These are phyloP conservation scores for Eragrostis nindensis DNA, from an alignment of 176 grass and related monocot genomes.

Conservation along the genomic window DNA sequence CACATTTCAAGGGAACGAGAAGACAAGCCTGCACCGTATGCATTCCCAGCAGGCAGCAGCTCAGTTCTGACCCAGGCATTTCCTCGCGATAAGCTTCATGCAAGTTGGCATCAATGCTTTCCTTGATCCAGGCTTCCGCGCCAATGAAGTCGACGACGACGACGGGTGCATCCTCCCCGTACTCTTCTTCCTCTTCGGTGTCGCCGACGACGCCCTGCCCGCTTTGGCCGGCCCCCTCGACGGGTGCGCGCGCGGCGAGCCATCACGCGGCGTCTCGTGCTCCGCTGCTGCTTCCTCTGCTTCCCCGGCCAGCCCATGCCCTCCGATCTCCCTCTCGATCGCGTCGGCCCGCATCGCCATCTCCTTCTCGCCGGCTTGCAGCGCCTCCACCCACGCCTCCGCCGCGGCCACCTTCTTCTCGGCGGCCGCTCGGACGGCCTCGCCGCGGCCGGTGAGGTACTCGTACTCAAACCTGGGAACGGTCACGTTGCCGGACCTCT, in stretches of 20 bases:
- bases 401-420: slow-evolving; percentile 74
- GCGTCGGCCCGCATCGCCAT: slow-evolving; percentile 54
- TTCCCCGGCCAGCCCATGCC: neutral
- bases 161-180: too few relatives aligned
- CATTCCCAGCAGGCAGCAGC: too few relatives aligned
- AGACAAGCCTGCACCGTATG: too few relatives aligned
- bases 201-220: neutral
- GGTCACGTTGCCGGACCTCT: slow-evolving; percentile 42
- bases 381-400: slow-evolving; percentile 59
- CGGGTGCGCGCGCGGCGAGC: neutral
- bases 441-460: slow-evolving; percentile 54
- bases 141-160: slow-evolving; percentile 26
- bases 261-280: neutral
- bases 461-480: slow-evolving; percentile 78
- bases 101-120: slow-evolving; percentile 44
- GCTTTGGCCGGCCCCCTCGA: slow-evolving; percentile 31
- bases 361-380: slow-evolving; percentile 70
- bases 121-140: slow-evolving; percentile 13
- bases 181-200: neutral
- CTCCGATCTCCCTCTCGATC: slow-evolving; percentile 51
- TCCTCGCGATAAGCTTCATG: slow-evolving; percentile 49
- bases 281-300: neutral
- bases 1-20: neutral
- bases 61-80: neutral
- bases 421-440: slow-evolving; percentile 42